These are phyloP conservation scores for Anthracocystis walkeri DNA, from an alignment of 1,284 basidiomycete species.

Conservation along the genomic window DNA sequence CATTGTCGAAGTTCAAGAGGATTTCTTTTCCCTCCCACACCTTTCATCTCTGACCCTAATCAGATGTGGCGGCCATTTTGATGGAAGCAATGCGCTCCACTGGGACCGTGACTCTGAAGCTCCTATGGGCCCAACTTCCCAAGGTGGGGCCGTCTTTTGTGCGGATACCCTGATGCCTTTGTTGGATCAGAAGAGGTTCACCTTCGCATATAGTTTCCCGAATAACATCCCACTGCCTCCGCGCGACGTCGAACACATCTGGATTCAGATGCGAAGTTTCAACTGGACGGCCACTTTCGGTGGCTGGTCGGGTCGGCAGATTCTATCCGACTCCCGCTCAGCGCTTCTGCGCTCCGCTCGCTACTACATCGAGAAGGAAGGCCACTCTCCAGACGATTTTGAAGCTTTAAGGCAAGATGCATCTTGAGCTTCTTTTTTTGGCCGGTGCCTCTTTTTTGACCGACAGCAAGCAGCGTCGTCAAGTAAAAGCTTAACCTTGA, in stretches of 20 bases:
- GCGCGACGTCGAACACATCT: conserved; percentile 37
- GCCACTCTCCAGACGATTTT: conserved; percentile 26
- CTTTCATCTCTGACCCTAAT: conserved; percentile 21
- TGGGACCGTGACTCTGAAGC: conserved; percentile 33
- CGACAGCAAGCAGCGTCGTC: conserved; percentile 3
- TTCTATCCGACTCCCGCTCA: conserved; percentile 31
- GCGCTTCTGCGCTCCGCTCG: conserved; percentile 30
- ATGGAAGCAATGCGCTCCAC: conserved; percentile 19
- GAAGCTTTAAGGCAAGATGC: conserved; percentile 15
- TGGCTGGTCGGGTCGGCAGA: conserved; percentile 35
- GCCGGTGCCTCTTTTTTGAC: neutral
- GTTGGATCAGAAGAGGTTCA: conserved; percentile 30
- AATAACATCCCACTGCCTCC: conserved; percentile 46
- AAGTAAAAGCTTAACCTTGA: conserved; percentile 14
- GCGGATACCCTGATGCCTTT: conserved; percentile 38
- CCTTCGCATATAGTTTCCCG: conserved; percentile 36
- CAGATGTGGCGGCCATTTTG: conserved; percentile 42
- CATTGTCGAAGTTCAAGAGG: conserved; percentile 21
- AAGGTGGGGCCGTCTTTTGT: conserved; percentile 33
- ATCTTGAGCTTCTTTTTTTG: conserved; percentile 13
- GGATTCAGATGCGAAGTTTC: conserved; percentile 36
- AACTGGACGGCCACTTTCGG: conserved; percentile 38
- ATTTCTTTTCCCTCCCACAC: conserved; percentile 22
- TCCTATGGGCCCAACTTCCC: neutral
- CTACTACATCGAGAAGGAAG: conserved; percentile 37